Evolutionary conservation across 768 basidiomycete species (phyloP).

Genomic region (Leccinum subgranulosum): DNA sequence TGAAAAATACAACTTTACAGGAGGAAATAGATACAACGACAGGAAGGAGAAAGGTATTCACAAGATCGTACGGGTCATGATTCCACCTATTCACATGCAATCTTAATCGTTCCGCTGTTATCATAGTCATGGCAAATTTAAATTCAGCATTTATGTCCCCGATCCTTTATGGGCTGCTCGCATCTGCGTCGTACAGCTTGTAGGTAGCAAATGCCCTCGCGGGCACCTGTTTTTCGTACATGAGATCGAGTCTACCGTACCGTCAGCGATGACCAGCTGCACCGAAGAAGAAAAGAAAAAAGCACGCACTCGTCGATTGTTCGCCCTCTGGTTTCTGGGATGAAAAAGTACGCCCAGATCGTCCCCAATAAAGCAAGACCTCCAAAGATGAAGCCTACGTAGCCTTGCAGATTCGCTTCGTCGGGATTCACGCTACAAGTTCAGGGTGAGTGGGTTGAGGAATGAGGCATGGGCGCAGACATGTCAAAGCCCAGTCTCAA

Average conservation of each 20-base stretch:
- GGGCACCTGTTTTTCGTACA: no score
- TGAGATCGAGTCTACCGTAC: conserved; percentile 11
- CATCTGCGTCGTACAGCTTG: conserved; percentile 9
- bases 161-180: neutral
- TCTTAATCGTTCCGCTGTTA: no score
- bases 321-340: conserved; percentile 25
- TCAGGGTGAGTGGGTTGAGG: neutral
- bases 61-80: no score
- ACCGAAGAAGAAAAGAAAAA: neutral
- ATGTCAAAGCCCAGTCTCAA: neutral
- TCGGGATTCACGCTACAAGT: conserved; percentile 25
- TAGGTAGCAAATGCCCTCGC: no score
- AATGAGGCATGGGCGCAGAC: neutral
- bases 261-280: neutral
- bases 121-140: no score
- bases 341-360: conserved; percentile 27
- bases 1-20: no score
- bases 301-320: conserved; percentile 30
- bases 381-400: conserved; percentile 29
- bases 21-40: no score
- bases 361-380: conserved; percentile 20
- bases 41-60: no score
- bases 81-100: no score
- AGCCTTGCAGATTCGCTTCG: conserved; percentile 27
- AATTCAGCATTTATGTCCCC: neutral